Percentiles rank a stretch among this genome's conserved stretches.
Conservation (phyloP, 2,329 filamentous ascomycete genomes). For the Zymoseptoria brevis region DNA sequence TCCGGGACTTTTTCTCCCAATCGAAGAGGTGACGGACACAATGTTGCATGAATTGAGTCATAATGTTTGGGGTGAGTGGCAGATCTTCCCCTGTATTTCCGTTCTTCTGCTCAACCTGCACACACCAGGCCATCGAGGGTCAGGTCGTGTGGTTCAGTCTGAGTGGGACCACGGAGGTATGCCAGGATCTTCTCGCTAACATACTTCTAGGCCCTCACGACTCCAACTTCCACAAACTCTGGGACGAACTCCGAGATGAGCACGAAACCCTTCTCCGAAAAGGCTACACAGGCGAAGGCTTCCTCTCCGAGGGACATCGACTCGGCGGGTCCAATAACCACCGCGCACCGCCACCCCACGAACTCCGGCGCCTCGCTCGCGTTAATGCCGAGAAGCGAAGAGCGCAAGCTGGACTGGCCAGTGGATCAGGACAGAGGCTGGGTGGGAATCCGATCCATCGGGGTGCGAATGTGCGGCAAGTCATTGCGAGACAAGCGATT, state of each 20-base stretch:
- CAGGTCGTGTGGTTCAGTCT: too few species aligned
- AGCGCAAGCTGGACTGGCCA: constrained; percentile 35
- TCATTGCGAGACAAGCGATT: constrained; percentile 65
- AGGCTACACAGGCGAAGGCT: constrained; percentile 86
- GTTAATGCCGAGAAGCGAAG: constrained; percentile 60
- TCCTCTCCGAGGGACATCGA: constrained; percentile 65
- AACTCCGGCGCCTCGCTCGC: constrained; percentile 67
- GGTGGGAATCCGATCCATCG: constrained; percentile 53
- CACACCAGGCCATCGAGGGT: too few species aligned
- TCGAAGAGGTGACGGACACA: constrained; percentile 78
- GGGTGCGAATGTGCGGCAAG: constrained; percentile 60
- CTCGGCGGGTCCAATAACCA: constrained; percentile 53
- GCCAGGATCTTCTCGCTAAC: not conserved
- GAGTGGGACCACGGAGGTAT: not conserved
- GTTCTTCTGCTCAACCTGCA: too few species aligned
- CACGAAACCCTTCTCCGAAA: constrained; percentile 67
- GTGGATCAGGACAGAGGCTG: constrained; percentile 62
- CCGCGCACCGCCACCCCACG: constrained; percentile 57
- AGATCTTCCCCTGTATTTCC: not conserved
- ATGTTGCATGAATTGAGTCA: constrained; percentile 94
- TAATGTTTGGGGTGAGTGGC: constrained; percentile 62
- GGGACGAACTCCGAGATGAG: constrained; percentile 84
- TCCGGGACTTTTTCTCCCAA: constrained; percentile 65
- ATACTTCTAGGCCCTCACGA: constrained; percentile 48
- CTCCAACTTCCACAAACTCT: constrained; percentile 71